These are phyloP conservation scores for Lindgomyces ingoldianus DNA, from an alignment of 495 filamentous ascomycete species.

Conservation along the genomic window DNA sequence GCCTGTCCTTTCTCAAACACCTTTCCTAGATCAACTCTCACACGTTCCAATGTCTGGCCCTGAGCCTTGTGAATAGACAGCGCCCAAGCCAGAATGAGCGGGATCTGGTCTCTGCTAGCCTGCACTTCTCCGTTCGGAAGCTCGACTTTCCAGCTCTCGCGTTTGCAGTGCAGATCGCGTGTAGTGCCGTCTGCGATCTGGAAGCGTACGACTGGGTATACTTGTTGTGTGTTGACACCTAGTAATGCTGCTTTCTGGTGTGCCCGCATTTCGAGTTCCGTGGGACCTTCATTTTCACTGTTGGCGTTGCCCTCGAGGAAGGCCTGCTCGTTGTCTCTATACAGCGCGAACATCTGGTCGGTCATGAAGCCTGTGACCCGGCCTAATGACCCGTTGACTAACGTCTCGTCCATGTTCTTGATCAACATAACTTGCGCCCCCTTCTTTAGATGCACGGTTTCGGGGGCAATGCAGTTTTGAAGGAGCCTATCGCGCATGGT, in stretches of 20 bases:
- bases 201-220: conserved; percentile 83
- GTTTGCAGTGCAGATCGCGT: conserved; percentile 76
- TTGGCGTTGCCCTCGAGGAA: conserved; percentile 41
- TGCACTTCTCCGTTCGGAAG: conserved; percentile 93
- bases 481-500: conserved; percentile 73
- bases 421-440: conserved; percentile 98
- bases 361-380: conserved; percentile 85
- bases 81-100: conserved; percentile 94
- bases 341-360: conserved; percentile 71
- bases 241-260: conserved; percentile 32
- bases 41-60: conserved; percentile 90
- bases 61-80: conserved; percentile 98
- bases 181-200: conserved; percentile 72
- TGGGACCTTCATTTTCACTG: conserved; percentile 50
- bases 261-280: conserved; percentile 36
- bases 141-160: conserved; percentile 94
- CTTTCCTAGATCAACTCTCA: conserved; percentile 88
- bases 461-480: conserved; percentile 88
- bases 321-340: conserved; percentile 58
- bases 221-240: conserved; percentile 46
- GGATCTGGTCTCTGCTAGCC: conserved; percentile 74
- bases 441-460: conserved; percentile 75
- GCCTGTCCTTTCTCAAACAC: conserved; percentile 96
- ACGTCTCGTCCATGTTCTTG: conserved; percentile 92
- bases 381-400: conserved; percentile 93